Percentiles rank a stretch among this genome's conserved stretches.
Conservation (phyloP, 768 basidiomycete genomes). For the Tricholoma bakamatsutake region DNA sequence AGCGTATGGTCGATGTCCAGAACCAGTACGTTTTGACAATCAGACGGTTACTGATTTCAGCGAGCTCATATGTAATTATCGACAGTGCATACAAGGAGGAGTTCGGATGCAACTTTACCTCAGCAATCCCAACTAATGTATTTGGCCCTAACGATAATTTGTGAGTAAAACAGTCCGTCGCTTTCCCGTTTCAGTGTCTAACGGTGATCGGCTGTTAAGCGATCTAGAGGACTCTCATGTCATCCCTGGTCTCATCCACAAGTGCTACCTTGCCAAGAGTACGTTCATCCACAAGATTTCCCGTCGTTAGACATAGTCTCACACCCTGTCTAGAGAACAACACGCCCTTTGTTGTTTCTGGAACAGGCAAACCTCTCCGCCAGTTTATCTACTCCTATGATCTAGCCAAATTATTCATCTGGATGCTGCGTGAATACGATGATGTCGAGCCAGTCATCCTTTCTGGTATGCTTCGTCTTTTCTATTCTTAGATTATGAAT, state of each 20-base stretch:
- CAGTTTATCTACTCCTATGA: constrained; percentile 98
- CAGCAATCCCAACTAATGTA: constrained; percentile 96
- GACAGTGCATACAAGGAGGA: constrained; percentile 91
- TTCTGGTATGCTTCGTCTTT: constrained; percentile 48
- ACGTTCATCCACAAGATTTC: constrained; percentile 6
- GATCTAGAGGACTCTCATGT: constrained; percentile 90
- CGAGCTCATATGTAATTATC: background rate
- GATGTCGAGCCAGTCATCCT: constrained; percentile 92
- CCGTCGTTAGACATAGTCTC: constrained; percentile 1
- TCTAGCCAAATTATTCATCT: constrained; percentile 92
- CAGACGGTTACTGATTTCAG: background rate
- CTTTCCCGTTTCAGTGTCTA: background rate
- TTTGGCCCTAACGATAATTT: constrained; percentile 96
- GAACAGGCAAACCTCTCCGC: constrained; percentile 89
- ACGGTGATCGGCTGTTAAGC: constrained; percentile 32
- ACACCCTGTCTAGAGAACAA: constrained; percentile 51
- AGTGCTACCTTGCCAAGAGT: constrained; percentile 91
- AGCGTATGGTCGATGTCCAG: constrained; percentile 91
- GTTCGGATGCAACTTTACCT: constrained; percentile 91
- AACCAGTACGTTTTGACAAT: constrained; percentile 62
- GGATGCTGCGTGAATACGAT: constrained; percentile 86
- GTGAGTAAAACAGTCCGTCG: constrained; percentile 30
- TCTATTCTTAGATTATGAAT: background rate
- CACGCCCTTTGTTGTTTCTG: constrained; percentile 82
- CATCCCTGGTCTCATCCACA: constrained; percentile 91